phyloP scores from a whole-genome alignment of 1,139 yeast species.

The Waltiozyma solani region DNA sequence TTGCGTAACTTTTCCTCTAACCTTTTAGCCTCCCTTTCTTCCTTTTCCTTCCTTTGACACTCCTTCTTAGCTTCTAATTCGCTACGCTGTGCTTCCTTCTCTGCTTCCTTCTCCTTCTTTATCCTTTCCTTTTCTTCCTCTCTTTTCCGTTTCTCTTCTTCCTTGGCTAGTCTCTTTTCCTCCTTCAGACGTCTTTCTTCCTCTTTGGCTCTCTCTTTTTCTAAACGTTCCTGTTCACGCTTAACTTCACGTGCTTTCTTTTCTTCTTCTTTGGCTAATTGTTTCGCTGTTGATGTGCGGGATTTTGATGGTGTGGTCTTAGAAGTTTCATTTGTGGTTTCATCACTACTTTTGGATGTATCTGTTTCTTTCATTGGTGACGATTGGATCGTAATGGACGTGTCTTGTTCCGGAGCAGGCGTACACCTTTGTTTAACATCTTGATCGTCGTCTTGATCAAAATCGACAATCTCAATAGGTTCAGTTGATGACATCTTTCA shows the following conservation, averaged over 20 bases:
- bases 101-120: constrained; percentile 15
- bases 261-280: background rate
- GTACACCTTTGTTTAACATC: background rate
- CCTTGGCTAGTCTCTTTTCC: constrained; percentile 1
- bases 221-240: background rate
- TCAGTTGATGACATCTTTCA: background rate
- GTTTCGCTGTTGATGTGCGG: background rate
- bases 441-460: background rate
- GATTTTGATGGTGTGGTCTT: background rate
- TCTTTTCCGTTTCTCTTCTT: constrained; percentile 6
- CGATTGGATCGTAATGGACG: no score
- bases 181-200: background rate
- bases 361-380: no score
- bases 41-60: constrained; percentile 19
- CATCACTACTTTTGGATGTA: no score
- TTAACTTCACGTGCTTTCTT: background rate
- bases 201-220: background rate
- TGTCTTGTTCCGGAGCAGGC: no score
- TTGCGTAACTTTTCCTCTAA: constrained; percentile 1
- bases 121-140: constrained; percentile 18
- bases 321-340: no score
- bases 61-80: constrained; percentile 19
- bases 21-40: constrained; percentile 13
- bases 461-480: background rate
- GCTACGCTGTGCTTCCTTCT: constrained; percentile 19